Conservation (phyloP, 1,139 yeast species). For the Debaryomyces sp. region DNA sequence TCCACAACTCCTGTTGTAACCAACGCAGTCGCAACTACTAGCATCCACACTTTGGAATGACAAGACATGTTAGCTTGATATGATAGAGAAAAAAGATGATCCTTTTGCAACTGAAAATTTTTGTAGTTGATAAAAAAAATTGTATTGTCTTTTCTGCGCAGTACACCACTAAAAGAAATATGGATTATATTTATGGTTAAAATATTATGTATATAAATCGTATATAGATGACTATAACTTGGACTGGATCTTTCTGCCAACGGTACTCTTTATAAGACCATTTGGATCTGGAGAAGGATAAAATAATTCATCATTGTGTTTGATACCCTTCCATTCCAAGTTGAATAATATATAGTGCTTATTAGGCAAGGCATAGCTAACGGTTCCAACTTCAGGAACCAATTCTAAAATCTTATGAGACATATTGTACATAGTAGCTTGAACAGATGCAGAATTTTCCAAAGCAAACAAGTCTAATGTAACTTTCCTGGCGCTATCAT, state of each 20-base stretch:
- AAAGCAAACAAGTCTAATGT: constrained; percentile 79
- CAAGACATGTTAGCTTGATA: constrained; percentile 5
- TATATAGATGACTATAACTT: constrained; percentile 23
- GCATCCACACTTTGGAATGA: constrained; percentile 27
- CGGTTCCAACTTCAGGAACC: constrained; percentile 61
- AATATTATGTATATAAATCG: not conserved
- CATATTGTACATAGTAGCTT: constrained; percentile 96
- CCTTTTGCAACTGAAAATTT: constrained; percentile 9
- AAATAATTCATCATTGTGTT: constrained; percentile 77
- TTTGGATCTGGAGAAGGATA: constrained; percentile 93
- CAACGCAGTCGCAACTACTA: constrained; percentile 43
- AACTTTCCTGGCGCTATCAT: constrained; percentile 59
- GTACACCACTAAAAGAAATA: not conserved
- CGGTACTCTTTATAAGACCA: constrained; percentile 86
- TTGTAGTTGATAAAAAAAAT: constrained; percentile 1
- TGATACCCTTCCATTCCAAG: constrained; percentile 81
- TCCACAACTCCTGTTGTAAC: constrained; percentile 43
- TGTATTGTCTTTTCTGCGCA: constrained; percentile 2
- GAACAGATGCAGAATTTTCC: constrained; percentile 89
- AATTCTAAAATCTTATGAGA: constrained; percentile 64
- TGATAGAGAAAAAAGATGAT: not conserved
- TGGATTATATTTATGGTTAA: not conserved
- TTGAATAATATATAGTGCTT: constrained; percentile 85
- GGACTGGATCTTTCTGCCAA: constrained; percentile 55
- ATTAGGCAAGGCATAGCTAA: constrained; percentile 80